These are phyloP conservation scores for Candida labiduridarum DNA, from an alignment of 1,139 yeast species.

Conservation along the genomic window DNA sequence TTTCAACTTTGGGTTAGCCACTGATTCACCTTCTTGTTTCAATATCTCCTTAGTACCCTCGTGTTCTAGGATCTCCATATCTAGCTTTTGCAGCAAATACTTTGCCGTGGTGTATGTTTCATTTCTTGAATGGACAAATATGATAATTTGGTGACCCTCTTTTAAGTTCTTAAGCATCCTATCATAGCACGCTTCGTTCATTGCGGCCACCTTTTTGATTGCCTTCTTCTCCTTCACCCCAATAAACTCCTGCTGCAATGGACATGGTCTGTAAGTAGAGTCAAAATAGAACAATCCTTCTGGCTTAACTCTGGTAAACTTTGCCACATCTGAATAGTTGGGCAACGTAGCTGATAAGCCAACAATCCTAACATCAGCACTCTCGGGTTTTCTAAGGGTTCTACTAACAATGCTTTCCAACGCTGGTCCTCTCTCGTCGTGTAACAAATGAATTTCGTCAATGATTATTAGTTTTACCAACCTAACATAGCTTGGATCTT, in stretches of 20 bases:
- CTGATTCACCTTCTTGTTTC: slow-evolving; percentile 60
- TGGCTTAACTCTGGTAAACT: slow-evolving; percentile 69
- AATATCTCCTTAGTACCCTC: slow-evolving; percentile 66
- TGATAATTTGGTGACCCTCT: slow-evolving; percentile 70
- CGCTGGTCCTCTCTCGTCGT: slow-evolving; percentile 96
- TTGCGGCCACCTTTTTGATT: slow-evolving; percentile 73
- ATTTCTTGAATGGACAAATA: slow-evolving; percentile 92
- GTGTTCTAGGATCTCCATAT: slow-evolving; percentile 51
- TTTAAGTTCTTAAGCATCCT: slow-evolving; percentile 68
- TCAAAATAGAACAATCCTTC: slow-evolving; percentile 78
- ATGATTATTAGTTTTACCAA: slow-evolving; percentile 76
- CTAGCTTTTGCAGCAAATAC: slow-evolving; percentile 67
- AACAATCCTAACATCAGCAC: slow-evolving; percentile 60
- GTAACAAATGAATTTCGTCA: slow-evolving; percentile 91
- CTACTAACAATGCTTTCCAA: slow-evolving; percentile 86
- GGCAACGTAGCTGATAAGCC: slow-evolving; percentile 96
- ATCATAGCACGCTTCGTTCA: slow-evolving; percentile 91
- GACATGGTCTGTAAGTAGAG: slow-evolving; percentile 86
- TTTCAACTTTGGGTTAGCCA: slow-evolving; percentile 56
- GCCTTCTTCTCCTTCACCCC: slow-evolving; percentile 89
- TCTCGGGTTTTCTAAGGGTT: slow-evolving; percentile 53
- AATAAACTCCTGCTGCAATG: slow-evolving; percentile 82
- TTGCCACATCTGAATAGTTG: slow-evolving; percentile 85
- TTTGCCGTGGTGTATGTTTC: slow-evolving; percentile 87
- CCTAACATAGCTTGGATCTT: slow-evolving; percentile 56